Evolutionary conservation across 1,139 yeast species (phyloP), one percentile per base, ranked within the genome.

Genomic region (Magnusiomyces tetraspermus): DNA sequence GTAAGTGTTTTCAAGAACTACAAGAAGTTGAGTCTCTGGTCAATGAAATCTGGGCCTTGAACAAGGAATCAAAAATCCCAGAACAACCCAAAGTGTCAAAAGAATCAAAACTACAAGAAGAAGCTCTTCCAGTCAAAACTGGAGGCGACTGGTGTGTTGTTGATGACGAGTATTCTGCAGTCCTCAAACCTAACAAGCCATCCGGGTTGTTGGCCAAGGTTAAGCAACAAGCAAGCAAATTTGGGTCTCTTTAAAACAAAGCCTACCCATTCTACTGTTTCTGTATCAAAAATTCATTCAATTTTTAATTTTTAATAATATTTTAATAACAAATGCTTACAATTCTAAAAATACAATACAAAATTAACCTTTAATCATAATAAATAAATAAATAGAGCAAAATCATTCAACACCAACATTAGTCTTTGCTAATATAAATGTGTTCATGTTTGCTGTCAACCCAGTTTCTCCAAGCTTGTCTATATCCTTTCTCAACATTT

Each of bases 401-500:
- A n/a, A n/a, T n/a, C n/a, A n/a, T n/a, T n/a, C n/a, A n/a, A n/a
- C n/a, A n/a, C n/a, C n/a, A n/a, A 10, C 17, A 17, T 33, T 15
- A 33, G 4, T 33, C 38, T 15, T 33, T 33, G 23, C 17, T 36
- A 5, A 48, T 30, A 41, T 21, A 42, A 48, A 41, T 31, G 46
- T 54, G 55, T 22, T 51, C 49, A 30, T 52, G 53, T 36, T 49
- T 38, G 26, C 59, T 59, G 11, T 54, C 53, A 1, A 63, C 59
- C 70, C 70, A 67, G 36, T 63, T 60, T 3, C 56, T 24, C 70
- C 70, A 67, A 28, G 67, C 67, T 38, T 26, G 36, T 48, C 58
- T 54, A 36, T 57, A 61, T 3, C 66, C 69, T 24, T 52, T 53
- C 49, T 67, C 70, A 4, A 67, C 57, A 37, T 64, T 55, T 21